Base-by-base conservation (phyloP, 2,329 filamentous ascomycete genomes). In the Aspergillus uvarum region DNA sequence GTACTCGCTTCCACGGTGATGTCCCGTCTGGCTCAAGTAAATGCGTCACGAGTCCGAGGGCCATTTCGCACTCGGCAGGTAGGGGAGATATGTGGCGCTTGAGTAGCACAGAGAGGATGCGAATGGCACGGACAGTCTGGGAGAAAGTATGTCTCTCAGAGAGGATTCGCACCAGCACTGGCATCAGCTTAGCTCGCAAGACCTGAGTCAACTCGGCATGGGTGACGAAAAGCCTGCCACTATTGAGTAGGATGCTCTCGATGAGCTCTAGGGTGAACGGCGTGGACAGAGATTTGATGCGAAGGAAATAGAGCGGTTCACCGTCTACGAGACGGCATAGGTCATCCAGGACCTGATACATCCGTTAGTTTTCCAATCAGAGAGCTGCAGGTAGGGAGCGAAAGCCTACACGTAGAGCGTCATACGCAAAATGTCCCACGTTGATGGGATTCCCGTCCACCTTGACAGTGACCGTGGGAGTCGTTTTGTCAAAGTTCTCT, bases 251-350 rank as follows among this genome's bases (percentile, higher is more conserved):
- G 55, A 96, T 87, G 0, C 92, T 94, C 76, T 97, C 93, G 67
- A 99, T 92, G 57, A 98, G 83, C 72, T 99, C 95, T 1, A 99
- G 79, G 5, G 92, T 91, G 67, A 96, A 95, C 0, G 90, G 89
- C 67, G 92, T 87, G 0, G 91, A 87, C 10, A 98, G 82, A 3
- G 86, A 86, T 12, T 90, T 87, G 68, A 95, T 90, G 32, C 87
- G 87, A 44, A 99, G 82, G 69, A 93, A 96, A 64, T 91, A 87
- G 4, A 93, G 88, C 47, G 88, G 87, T 68, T 95, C 89, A 35
- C 90, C 90, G 73, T 96, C 92, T 0, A 92, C 91, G 67, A 96
- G 81, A 51, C 96, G 84, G 67, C 92, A 96, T 7, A 99, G 83
- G 70, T 99, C 95, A 69, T 92, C 89, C 72, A 99, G 91, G 29